These are phyloP conservation scores for Madurella mycetomatis DNA, from an alignment of 2,329 filamentous ascomycete genomes.

Conservation along the genomic window DNA sequence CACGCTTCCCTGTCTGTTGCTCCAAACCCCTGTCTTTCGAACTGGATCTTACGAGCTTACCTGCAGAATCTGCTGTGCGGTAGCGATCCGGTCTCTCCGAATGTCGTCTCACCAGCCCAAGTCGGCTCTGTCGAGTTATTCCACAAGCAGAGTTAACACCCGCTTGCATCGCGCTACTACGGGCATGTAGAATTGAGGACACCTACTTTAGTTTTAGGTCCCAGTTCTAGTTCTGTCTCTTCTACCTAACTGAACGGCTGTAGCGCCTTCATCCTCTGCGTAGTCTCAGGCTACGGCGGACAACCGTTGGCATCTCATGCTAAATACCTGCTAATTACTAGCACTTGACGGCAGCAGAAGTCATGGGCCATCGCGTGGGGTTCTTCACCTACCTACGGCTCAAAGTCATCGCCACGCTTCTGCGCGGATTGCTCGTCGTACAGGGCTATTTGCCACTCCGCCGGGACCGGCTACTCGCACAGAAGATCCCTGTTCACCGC, in stretches of 20 bases:
- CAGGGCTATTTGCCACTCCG: not conserved
- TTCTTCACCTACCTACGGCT: constrained; percentile 1
- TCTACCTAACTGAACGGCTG: not conserved
- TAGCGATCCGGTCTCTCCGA: not conserved
- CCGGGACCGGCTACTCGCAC: not conserved
- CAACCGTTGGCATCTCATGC: not conserved
- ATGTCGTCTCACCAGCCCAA: not conserved
- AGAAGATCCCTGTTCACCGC: not conserved
- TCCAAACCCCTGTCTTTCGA: too few species aligned
- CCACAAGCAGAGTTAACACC: not conserved
- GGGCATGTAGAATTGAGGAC: not conserved
- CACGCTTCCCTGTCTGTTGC: too few species aligned
- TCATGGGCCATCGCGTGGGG: not conserved
- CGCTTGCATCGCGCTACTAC: not conserved
- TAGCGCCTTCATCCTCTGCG: not conserved
- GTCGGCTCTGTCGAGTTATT: not conserved
- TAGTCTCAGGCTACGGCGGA: not conserved
- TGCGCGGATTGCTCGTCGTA: not conserved
- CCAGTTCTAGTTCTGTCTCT: not conserved
- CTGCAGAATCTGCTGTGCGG: too few species aligned
- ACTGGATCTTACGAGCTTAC: too few species aligned
- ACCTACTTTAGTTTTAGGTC: not conserved
- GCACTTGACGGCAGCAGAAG: not conserved
- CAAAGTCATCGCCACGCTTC: not conserved
- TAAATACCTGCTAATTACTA: not conserved